phyloP scores from a whole-genome alignment of 495 filamentous ascomycete genomes.

The Glarea lozoyensis region DNA sequence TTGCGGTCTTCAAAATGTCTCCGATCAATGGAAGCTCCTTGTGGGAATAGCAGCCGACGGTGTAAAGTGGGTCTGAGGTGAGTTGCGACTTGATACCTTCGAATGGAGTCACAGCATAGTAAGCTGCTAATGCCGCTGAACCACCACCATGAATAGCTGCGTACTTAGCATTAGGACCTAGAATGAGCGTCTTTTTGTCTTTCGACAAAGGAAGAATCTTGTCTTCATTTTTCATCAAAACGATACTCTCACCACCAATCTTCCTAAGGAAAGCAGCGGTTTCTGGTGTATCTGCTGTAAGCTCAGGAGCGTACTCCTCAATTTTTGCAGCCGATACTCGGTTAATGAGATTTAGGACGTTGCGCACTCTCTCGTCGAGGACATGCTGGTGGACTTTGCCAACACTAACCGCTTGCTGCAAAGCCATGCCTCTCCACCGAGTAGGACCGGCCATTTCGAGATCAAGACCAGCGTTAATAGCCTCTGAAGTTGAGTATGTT shows the following conservation, averaged over 20 bases:
- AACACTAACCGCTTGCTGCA: conserved; percentile 48
- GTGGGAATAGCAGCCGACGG: conserved; percentile 50
- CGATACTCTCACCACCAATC: conserved; percentile 59
- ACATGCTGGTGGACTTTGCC: conserved; percentile 48
- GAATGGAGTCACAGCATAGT: conserved; percentile 60
- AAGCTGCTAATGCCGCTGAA: conserved; percentile 56
- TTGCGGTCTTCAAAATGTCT: conserved; percentile 35
- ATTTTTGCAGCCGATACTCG: conserved; percentile 43
- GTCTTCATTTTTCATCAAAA: conserved; percentile 67
- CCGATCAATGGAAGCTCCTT: conserved; percentile 51
- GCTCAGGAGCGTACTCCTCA: conserved; percentile 38
- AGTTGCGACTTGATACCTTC: conserved; percentile 51
- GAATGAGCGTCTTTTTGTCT: conserved; percentile 44
- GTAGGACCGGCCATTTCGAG: conserved; percentile 69
- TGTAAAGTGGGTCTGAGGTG: conserved; percentile 32
- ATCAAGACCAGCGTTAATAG: conserved; percentile 60
- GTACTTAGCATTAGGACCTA: conserved; percentile 65
- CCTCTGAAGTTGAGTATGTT: conserved; percentile 58
- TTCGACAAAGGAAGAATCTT: conserved; percentile 56
- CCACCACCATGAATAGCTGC: conserved; percentile 64
- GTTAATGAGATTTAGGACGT: conserved; percentile 55
- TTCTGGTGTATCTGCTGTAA: conserved; percentile 30
- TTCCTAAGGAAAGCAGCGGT: conserved; percentile 45
- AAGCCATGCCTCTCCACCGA: conserved; percentile 51
- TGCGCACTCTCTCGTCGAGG: conserved; percentile 53